Evolutionary conservation across 176 grass and related monocot species (phyloP).

Genomic region (Metroxylon sagu): DNA sequence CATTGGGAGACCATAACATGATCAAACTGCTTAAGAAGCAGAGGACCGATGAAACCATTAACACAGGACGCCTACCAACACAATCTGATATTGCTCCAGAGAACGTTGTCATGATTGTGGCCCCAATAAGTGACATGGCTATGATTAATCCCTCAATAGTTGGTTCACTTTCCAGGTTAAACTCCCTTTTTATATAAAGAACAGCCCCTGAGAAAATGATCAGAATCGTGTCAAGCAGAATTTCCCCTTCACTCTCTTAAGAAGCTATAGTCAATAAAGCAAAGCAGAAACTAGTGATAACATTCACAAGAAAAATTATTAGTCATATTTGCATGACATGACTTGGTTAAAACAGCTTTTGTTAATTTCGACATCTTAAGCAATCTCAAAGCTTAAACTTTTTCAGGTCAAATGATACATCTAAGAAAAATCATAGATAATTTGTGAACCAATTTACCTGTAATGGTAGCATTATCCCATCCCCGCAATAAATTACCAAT

Average conservation of each 20-base stretch:
- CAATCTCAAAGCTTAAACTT: background rate
- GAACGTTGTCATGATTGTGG: slow-evolving; percentile 82
- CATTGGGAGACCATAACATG: slow-evolving; percentile 79
- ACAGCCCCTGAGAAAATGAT: slow-evolving; percentile 24
- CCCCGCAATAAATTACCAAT: slow-evolving; percentile 80
- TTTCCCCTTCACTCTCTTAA: background rate
- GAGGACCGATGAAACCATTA: slow-evolving; percentile 61
- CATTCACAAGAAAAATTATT: too few relatives aligned
- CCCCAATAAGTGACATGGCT: slow-evolving; percentile 74
- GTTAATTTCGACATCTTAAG: too few relatives aligned
- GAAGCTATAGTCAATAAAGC: background rate
- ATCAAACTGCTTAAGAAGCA: slow-evolving; percentile 39
- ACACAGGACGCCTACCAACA: slow-evolving; percentile 52
- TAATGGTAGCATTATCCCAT: slow-evolving; percentile 94
- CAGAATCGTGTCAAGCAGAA: background rate
- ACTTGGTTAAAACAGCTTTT: too few relatives aligned
- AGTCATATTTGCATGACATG: too few relatives aligned
- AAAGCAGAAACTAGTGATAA: background rate
- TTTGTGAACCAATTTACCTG: slow-evolving; percentile 12
- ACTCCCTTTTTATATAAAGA: slow-evolving; percentile 79
- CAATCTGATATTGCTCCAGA: slow-evolving; percentile 72
- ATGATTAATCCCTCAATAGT: slow-evolving; percentile 65
- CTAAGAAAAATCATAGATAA: background rate
- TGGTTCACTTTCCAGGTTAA: slow-evolving; percentile 48
- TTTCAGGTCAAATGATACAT: background rate